Percentiles rank a stretch among this genome's conserved stretches.
These are phyloP conservation scores for Cladosporium phlei DNA, from an alignment of 2,329 filamentous ascomycete genomes.

Conservation along the genomic window DNA sequence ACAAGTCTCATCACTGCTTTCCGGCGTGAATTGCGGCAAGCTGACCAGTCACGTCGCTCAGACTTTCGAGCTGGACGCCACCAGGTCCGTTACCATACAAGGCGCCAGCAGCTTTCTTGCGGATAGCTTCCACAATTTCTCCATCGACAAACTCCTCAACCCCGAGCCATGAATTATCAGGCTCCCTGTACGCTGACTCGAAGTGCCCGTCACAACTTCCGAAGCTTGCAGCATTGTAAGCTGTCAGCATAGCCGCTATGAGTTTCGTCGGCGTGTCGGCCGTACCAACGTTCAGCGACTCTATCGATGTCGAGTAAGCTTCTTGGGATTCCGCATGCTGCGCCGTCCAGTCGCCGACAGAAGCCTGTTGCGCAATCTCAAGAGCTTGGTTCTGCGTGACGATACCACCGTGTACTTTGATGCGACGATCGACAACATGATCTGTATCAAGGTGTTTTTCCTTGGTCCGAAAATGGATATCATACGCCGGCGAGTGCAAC, in stretches of 20 bases:
- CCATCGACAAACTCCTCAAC: background rate
- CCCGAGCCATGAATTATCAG: background rate
- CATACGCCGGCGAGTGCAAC: background rate
- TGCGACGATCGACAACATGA: background rate
- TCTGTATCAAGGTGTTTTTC: background rate
- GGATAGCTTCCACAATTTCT: background rate
- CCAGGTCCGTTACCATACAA: too few species aligned
- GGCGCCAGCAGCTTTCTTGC: background rate
- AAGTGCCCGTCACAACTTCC: background rate
- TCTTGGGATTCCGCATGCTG: background rate
- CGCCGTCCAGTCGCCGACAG: background rate
- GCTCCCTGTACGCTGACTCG: background rate
- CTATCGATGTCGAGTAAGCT: background rate
- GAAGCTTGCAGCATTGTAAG: slow-evolving; percentile 1
- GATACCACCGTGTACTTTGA: background rate
- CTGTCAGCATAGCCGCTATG: background rate
- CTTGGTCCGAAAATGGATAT: background rate
- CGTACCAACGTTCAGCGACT: background rate
- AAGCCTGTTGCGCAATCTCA: background rate
- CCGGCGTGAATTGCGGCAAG: background rate
- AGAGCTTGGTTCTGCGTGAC: background rate
- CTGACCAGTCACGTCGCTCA: background rate
- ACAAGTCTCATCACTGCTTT: background rate
- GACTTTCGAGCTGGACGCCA: background rate
- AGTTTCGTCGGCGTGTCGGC: background rate